Conservation (phyloP, 768 basidiomycete genomes). For the Heimioporus sp. region DNA sequence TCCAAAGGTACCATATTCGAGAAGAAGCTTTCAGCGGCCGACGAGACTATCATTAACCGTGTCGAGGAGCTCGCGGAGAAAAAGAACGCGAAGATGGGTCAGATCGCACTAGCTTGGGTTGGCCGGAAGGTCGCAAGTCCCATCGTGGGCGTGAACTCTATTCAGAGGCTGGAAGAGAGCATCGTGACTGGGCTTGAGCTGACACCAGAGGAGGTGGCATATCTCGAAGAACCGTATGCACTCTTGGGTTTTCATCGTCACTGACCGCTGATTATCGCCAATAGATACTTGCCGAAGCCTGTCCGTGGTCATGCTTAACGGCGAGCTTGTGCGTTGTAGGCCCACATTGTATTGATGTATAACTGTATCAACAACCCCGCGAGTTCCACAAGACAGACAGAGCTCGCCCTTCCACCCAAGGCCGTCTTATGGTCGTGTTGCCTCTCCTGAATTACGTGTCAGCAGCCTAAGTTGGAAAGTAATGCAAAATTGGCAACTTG, state of each 20-base stretch:
- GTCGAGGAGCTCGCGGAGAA: constrained; percentile 38
- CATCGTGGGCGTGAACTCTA: constrained; percentile 40
- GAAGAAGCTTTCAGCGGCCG: constrained; percentile 23
- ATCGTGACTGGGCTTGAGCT: constrained; percentile 25
- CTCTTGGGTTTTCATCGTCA: background rate
- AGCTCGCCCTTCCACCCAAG: too few species aligned
- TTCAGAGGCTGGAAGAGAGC: constrained; percentile 28
- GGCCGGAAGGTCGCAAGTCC: constrained; percentile 43
- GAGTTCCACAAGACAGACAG: too few species aligned
- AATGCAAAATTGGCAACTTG: too few species aligned
- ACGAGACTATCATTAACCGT: constrained; percentile 36
- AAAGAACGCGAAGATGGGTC: constrained; percentile 35
- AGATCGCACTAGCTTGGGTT: constrained; percentile 45
- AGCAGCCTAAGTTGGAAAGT: too few species aligned
- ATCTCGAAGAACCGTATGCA: constrained; percentile 30
- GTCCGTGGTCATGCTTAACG: constrained; percentile 17
- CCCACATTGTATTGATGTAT: too few species aligned
- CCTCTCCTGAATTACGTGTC: too few species aligned
- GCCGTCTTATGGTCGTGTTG: too few species aligned
- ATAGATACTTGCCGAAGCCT: constrained; percentile 18
- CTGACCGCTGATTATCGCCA: background rate
- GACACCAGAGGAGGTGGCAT: constrained; percentile 27
- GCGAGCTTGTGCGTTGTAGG: too few species aligned
- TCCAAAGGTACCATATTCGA: constrained; percentile 24
- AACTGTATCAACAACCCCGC: too few species aligned